These are phyloP conservation scores for Cornus controversa DNA, from an alignment of 148 eudicot species.

Conservation along the genomic window DNA sequence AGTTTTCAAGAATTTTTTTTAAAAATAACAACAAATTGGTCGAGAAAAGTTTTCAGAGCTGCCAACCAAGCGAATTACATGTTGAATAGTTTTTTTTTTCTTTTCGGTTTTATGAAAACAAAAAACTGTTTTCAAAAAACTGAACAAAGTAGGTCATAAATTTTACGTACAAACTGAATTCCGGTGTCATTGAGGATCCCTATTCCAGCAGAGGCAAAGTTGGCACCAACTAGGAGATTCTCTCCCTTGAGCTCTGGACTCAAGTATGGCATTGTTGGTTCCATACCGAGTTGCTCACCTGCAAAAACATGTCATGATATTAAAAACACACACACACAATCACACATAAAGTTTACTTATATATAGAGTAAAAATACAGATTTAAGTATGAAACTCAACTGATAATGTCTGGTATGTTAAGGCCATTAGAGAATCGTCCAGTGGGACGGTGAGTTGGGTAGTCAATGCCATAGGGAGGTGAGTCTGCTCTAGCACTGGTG, in stretches of 20 bases:
- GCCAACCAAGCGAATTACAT: too few relatives aligned
- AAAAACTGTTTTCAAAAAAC: background rate
- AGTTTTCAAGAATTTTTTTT: too few relatives aligned
- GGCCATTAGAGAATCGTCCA: conserved; percentile 52
- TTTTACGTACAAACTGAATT: conserved; percentile 41
- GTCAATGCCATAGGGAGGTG: conserved; percentile 50
- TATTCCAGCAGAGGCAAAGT: conserved; percentile 53
- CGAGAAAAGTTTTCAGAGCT: too few relatives aligned
- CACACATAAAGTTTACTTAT: too few relatives aligned
- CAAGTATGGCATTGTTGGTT: conserved; percentile 47
- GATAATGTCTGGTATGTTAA: conserved; percentile 43
- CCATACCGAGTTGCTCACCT: conserved; percentile 41
- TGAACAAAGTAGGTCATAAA: background rate
- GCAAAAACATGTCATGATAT: background rate
- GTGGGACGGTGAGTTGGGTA: conserved; percentile 42
- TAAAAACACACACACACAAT: background rate
- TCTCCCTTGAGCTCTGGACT: conserved; percentile 35
- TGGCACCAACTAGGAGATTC: conserved; percentile 41
- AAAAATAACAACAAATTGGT: too few relatives aligned
- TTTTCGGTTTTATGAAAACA: too few relatives aligned
- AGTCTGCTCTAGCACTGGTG: conserved; percentile 43
- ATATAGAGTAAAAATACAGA: too few relatives aligned
- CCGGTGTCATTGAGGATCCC: conserved; percentile 57
- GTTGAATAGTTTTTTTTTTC: too few relatives aligned
- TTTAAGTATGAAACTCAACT: conserved; percentile 20